These are phyloP conservation scores for Pseudopithomyces chartarum DNA, from an alignment of 2,329 filamentous ascomycete species.

Conservation along the genomic window DNA sequence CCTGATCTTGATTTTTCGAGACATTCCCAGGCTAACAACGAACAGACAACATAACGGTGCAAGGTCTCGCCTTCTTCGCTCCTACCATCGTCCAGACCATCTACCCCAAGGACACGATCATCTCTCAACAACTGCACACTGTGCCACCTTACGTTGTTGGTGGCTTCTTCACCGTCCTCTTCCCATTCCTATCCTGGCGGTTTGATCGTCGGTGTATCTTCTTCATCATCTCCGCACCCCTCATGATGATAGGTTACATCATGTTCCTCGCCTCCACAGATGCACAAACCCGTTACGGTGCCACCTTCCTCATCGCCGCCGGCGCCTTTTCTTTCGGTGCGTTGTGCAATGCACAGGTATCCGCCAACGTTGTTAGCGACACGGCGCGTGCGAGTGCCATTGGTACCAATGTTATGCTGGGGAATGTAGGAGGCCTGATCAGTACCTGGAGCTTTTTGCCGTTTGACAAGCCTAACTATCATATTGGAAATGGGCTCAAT, in stretches of 20 bases:
- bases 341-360: slow-evolving; percentile 69
- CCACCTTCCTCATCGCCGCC: slow-evolving; percentile 70
- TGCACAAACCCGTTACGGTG: slow-evolving; percentile 65
- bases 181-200: slow-evolving; percentile 67
- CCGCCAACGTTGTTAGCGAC: slow-evolving; percentile 73
- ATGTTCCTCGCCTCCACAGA: slow-evolving; percentile 66
- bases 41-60: slow-evolving; percentile 70
- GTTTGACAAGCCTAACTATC: slow-evolving; percentile 68
- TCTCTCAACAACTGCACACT: slow-evolving; percentile 71
- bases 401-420: slow-evolving; percentile 71
- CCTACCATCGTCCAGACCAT: slow-evolving; percentile 74
- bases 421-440: slow-evolving; percentile 72
- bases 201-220: slow-evolving; percentile 65
- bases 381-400: slow-evolving; percentile 71
- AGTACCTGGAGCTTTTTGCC: slow-evolving; percentile 69
- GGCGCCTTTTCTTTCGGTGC: slow-evolving; percentile 69
- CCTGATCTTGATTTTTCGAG: neutral
- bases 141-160: slow-evolving; percentile 74
- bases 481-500: slow-evolving; percentile 74
- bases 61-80: slow-evolving; percentile 71
- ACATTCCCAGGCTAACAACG: neutral
- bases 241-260: slow-evolving; percentile 72
- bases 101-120: slow-evolving; percentile 62
- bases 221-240: slow-evolving; percentile 63
- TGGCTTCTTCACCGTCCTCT: slow-evolving; percentile 66